Evolutionary conservation across 1,284 basidiomycete genomes (phyloP), one percentile per base, ranked within the genome.

Genomic region (Filobasidium uniguttulatum): DNA sequence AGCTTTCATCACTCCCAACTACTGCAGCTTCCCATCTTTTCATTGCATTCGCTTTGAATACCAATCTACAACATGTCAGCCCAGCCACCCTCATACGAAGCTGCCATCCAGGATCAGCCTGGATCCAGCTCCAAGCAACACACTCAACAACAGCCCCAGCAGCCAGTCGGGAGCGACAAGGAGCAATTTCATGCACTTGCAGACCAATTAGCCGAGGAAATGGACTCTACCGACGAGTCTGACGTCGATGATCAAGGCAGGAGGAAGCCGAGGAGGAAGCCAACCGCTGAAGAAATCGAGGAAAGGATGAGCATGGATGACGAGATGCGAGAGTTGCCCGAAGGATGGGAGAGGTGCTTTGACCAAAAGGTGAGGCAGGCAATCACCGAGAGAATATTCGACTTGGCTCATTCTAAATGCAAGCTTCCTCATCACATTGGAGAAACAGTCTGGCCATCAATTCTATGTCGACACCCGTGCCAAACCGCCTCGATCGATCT

Each of bases 301-400:
- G 54, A 45, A 22, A 44, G 48, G 26, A 49, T 45, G 49, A 60
- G 57, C 36, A 59, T 67, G 57, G 63, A 62, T 48, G 64, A 67
- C 51, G 65, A 65, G 50, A 34, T 49, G 37, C 52, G 65, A 30
- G 63, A 65, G 49, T 49, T 67, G 50, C 65, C 65, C 5, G 53
- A 59, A 30, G 65, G 65, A 14, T 67, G 64, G 64, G 60, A 63
- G 7, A 59, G 64, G 48, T 65, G 63, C 55, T 67, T 62, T 37
- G 65, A 67, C 54, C 58, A 60, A 5, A 60, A 61, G 59, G 62
- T 48, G 14, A 45, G 50, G 26, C 8, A n/a, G 28, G 1, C 10
- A 26, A 15, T n/a, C 12, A 26, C 3, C 7, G 6, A 19, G 28
- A 25, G 5, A 8, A 26, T 5, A 45, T 29, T 25, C 33, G n/a